phyloP scores from a whole-genome alignment of 805 yeast species.

The Zygotorulaspora danielsina region DNA sequence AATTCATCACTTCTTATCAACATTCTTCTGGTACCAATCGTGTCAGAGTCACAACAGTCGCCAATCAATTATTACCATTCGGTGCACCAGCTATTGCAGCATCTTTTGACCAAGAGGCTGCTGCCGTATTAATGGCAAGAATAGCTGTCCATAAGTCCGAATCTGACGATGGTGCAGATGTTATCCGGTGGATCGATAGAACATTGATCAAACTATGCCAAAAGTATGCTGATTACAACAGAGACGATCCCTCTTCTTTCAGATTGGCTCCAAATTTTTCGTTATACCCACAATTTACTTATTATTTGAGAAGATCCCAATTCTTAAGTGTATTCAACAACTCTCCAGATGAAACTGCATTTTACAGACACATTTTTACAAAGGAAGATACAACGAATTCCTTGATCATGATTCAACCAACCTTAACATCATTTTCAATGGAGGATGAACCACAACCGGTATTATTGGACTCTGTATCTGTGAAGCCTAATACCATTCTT shows the following conservation, averaged over 20 bases:
- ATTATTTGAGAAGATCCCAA: constrained; percentile 92
- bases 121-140: constrained; percentile 90
- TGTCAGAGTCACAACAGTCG: constrained; percentile 84
- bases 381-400: constrained; percentile 92
- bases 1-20: constrained; percentile 88
- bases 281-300: constrained; percentile 91
- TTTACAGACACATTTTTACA: constrained; percentile 86
- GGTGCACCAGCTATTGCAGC: constrained; percentile 52
- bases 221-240: constrained; percentile 87
- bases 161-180: constrained; percentile 87
- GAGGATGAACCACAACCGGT: constrained; percentile 89
- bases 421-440: constrained; percentile 79
- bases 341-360: constrained; percentile 98
- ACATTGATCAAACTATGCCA: constrained; percentile 86
- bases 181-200: constrained; percentile 91
- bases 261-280: constrained; percentile 78
- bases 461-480: constrained; percentile 85
- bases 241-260: constrained; percentile 79
- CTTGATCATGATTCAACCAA: constrained; percentile 95
- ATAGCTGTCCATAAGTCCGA: constrained; percentile 79
- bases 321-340: constrained; percentile 93
- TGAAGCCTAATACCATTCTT: constrained; percentile 81
- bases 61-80: constrained; percentile 47
- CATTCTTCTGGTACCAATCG: constrained; percentile 92
- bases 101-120: constrained; percentile 97